phyloP scores from a whole-genome alignment of 805 yeast species.

The Sporopachydermia lactativora region DNA sequence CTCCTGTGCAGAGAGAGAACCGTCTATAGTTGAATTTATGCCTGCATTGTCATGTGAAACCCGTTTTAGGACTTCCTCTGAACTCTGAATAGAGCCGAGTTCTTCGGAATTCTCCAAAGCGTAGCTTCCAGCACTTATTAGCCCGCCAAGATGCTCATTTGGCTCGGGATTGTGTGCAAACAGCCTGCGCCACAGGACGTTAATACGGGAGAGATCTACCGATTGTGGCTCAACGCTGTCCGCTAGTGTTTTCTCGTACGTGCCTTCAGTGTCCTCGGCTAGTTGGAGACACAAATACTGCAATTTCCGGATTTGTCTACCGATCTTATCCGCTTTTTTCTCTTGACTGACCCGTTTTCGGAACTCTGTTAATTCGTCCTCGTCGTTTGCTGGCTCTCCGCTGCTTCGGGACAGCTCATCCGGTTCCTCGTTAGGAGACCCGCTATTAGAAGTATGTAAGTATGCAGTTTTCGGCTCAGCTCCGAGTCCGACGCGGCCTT shows the following conservation, averaged over 20 bases:
- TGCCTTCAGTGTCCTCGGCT: conserved; percentile 23
- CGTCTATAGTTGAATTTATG: conserved; percentile 4
- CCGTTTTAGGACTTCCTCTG: conserved; percentile 5
- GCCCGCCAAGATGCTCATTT: too few species aligned
- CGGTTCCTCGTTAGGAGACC: conserved; percentile 8
- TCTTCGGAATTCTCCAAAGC: conserved; percentile 3
- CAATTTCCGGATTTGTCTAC: conserved; percentile 16
- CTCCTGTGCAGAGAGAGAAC: conserved; percentile 5
- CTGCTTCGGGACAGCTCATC: background rate
- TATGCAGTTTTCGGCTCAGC: conserved; percentile 20
- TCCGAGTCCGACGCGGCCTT: conserved; percentile 11
- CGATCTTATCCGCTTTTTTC: conserved; percentile 7
- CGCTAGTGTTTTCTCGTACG: conserved; percentile 8
- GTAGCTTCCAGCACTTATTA: too few species aligned
- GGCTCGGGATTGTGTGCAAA: too few species aligned
- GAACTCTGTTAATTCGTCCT: conserved; percentile 6
- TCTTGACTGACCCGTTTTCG: conserved; percentile 12
- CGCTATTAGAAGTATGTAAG: conserved; percentile 11
- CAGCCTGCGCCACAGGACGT: conserved; percentile 27
- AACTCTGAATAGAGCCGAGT: background rate
- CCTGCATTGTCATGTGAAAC: background rate
- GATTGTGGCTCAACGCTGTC: conserved; percentile 15
- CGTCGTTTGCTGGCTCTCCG: background rate
- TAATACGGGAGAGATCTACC: conserved; percentile 15
- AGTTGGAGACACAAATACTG: conserved; percentile 29